Conservation (phyloP, 129 eudicot species). For the Solidago caesia region DNA sequence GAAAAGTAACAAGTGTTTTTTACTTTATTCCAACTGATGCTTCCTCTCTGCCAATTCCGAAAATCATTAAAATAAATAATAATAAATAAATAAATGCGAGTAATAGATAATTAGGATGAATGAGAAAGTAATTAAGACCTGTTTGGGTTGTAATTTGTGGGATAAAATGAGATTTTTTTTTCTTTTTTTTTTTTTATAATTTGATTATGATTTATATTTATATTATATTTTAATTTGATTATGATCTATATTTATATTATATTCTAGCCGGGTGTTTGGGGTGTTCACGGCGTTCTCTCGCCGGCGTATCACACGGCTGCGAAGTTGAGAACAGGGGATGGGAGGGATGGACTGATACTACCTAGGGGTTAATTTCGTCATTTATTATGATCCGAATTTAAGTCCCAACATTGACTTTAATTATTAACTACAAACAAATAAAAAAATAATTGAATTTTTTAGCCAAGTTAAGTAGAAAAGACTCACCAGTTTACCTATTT, state of each 20-base stretch:
- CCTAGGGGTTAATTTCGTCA: no score
- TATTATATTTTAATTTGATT: no score
- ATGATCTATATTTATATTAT: not conserved
- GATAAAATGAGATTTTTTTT: conserved; percentile 29
- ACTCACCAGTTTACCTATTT: no score
- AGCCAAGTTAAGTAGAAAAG: no score
- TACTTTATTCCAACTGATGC: conserved; percentile 8
- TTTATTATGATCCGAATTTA: no score
- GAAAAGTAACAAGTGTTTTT: conserved; percentile 24
- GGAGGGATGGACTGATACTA: no score
- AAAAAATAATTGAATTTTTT: no score
- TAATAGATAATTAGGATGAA: not conserved
- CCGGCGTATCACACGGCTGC: no score
- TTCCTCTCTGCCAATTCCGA: conserved; percentile 33
- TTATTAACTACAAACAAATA: no score
- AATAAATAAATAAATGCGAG: not conserved
- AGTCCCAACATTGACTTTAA: no score
- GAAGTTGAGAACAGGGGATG: no score
- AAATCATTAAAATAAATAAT: not conserved
- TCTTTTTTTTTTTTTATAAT: no score
- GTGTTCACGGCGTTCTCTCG: not conserved
- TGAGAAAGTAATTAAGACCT: not conserved
- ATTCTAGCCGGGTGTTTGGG: not conserved
- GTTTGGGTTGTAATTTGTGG: conserved; percentile 10
- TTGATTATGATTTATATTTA: not conserved